Evolutionary conservation across 78 protist species (phyloP), one percentile per base, ranked within the genome.

Genomic region (Andalucia godoyi): DNA sequence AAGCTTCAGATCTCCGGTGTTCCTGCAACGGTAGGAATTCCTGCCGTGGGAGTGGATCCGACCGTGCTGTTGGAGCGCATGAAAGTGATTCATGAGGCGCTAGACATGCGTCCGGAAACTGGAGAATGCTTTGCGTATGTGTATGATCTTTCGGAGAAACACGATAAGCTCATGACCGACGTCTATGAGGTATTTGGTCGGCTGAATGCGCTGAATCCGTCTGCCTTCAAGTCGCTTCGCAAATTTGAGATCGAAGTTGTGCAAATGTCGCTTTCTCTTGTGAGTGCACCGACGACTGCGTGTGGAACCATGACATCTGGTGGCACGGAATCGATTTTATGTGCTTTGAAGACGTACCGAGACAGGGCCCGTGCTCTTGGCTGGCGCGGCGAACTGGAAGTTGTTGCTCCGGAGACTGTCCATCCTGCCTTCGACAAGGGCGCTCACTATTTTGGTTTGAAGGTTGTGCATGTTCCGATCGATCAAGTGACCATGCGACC

Each of bases 381-480:
- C 17, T 50, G 21, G 64, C 23, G 54, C 54, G 4, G n/a, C 34
- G 30, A 32, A 32, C 37, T 55, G 57, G 15, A 6, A 61, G 55
- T n/a, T 62, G 80, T 79, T n/a, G 15, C 45, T 2, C 17, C 60
- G 23, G 21, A 10, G 27, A 55, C 83, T 1, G 78, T 70, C 15
- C 87, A 81, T 52, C 57, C 76, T 1, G 87, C 81, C 18, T 74
- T 81, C n/a, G 71, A 76, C 66, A 81, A 81, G 68, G 87, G 79
- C n/a, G 30, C 46, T 13, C 30, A 45, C 21, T 70, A 70, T 32
- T 58, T 74, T 12, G 52, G 39, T 53, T 50, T 80, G 49, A 34
- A 68, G 37, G 2, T 76, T 27, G 2, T 15, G 43, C 3, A 57
- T 0, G 72, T 47, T 15, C 27, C 25, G 40, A n/a, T 61, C 27